phyloP scores from a whole-genome alignment of 805 yeast genomes.

The Candida berthetii region DNA sequence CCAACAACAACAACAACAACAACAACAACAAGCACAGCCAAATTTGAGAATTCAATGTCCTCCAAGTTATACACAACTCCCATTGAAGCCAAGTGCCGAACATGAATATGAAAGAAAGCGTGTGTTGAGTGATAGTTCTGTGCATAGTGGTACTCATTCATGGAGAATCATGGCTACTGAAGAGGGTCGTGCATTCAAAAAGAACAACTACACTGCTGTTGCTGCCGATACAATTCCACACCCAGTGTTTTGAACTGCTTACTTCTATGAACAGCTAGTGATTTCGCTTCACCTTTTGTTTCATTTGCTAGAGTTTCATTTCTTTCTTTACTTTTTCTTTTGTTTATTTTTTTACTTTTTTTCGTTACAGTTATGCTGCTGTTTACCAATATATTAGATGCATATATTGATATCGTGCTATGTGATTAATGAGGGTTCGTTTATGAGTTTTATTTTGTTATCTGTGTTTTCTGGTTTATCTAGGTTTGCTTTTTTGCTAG shows the following conservation, averaged over 20 bases:
- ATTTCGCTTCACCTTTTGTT: neutral
- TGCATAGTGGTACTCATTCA: neutral
- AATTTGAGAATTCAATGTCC: constrained; percentile 1
- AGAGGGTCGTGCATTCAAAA: neutral
- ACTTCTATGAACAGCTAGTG: neutral
- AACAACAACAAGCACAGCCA: neutral
- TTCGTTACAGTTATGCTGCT: too few relatives aligned
- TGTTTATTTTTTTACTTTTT: too few relatives aligned
- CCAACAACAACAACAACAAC: neutral
- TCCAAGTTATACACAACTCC: neutral
- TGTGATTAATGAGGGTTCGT: too few relatives aligned
- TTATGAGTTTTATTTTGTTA: too few relatives aligned
- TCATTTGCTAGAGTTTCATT: neutral
- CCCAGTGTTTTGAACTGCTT: neutral
- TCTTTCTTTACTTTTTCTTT: neutral
- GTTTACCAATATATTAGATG: too few relatives aligned
- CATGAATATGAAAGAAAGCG: neutral
- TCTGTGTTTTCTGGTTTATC: too few relatives aligned
- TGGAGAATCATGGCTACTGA: neutral
- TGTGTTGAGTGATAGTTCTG: neutral
- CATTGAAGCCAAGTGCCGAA: neutral
- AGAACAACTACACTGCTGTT: neutral
- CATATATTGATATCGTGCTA: too few relatives aligned
- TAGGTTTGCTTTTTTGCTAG: too few relatives aligned
- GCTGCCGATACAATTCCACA: neutral